Evolutionary conservation across 1,139 yeast genomes (phyloP).

Genomic region (Arxiozyma slooffiae): DNA sequence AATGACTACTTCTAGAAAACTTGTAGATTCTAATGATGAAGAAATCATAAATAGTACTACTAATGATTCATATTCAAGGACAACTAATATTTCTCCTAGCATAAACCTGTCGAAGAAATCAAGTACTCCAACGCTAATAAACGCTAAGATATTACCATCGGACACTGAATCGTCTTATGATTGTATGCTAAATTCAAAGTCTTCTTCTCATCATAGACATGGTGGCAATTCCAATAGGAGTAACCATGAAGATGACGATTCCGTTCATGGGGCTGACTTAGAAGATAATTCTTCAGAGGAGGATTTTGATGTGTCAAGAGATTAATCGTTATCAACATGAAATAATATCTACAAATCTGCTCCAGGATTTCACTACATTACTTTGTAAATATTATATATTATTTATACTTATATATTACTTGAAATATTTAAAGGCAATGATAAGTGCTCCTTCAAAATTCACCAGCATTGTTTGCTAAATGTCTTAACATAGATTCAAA

Average conservation of each 20-base stretch:
- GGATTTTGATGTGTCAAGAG: conserved; percentile 4
- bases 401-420: too few species aligned
- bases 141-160: background rate
- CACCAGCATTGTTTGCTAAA: conserved; percentile 1
- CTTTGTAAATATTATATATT: too few species aligned
- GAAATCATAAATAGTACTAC: background rate
- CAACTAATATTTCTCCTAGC: background rate
- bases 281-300: conserved; percentile 15
- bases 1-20: background rate
- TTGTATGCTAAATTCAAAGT: conserved; percentile 10
- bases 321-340: background rate
- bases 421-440: background rate
- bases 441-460: background rate
- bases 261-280: conserved; percentile 4
- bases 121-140: background rate
- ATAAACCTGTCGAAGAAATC: background rate
- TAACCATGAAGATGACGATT: conserved; percentile 16
- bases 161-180: conserved; percentile 21
- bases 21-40: background rate
- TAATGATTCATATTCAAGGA: background rate
- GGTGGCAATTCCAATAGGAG: conserved; percentile 18
- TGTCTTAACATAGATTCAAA: conserved; percentile 11
- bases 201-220: conserved; percentile 1
- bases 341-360: background rate
- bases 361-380: background rate